phyloP scores from a whole-genome alignment of 805 yeast species.

The Barnettozyma pratensis region DNA sequence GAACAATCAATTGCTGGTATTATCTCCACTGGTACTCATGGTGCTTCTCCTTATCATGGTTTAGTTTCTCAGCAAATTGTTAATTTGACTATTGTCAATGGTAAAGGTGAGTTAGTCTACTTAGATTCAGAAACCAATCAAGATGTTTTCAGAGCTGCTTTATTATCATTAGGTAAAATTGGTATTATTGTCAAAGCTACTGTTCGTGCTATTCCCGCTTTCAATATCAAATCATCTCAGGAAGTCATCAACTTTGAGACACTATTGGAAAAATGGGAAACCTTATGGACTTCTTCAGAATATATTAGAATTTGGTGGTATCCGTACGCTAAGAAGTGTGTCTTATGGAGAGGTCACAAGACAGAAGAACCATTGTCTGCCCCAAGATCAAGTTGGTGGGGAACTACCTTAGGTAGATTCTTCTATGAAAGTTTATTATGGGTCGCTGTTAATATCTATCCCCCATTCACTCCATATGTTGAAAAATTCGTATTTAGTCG shows the following conservation, averaged over 20 bases:
- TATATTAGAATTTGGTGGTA: conserved; percentile 97
- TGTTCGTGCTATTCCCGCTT: conserved; percentile 76
- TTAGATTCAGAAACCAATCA: conserved; percentile 50
- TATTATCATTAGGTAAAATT: conserved; percentile 83
- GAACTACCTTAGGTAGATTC: conserved; percentile 69
- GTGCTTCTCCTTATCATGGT: conserved; percentile 91
- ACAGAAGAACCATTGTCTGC: conserved; percentile 57
- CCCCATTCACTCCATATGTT: conserved; percentile 75
- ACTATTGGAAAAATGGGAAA: conserved; percentile 66
- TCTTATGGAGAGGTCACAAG: conserved; percentile 86
- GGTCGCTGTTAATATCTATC: conserved; percentile 68
- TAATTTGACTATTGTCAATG: conserved; percentile 65
- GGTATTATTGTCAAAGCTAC: conserved; percentile 88
- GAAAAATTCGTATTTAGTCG: conserved; percentile 81
- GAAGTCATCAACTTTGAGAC: conserved; percentile 78
- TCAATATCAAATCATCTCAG: conserved; percentile 73
- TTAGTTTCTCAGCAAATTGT: conserved; percentile 85
- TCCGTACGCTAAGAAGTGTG: conserved; percentile 83
- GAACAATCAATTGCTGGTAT: conserved; percentile 96
- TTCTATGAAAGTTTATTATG: conserved; percentile 77
- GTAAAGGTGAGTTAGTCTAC: conserved; percentile 62
- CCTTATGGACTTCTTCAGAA: conserved; percentile 84
- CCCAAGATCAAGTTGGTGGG: conserved; percentile 81
- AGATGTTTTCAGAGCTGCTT: conserved; percentile 73
- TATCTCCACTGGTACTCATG: conserved; percentile 95